Evolutionary conservation across 179 eudicot species (phyloP), one percentile per base, ranked within the genome.

Genomic region (Carnegiea gigantea): DNA sequence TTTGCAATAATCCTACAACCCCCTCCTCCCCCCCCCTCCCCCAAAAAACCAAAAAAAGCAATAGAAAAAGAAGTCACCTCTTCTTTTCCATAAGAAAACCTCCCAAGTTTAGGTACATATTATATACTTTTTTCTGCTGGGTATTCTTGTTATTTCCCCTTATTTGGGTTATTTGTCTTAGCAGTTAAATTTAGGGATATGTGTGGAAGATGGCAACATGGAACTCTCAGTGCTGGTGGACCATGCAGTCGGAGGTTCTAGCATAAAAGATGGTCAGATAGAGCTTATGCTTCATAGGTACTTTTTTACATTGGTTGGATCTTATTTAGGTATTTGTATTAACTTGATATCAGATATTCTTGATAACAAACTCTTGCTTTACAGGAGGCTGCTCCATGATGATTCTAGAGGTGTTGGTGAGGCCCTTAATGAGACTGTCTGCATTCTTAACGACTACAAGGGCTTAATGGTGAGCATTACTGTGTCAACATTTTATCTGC

Each of bases 271-370:
- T 87, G 99, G 98, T 74, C 97, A 95, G 82, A 82, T 95, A 87
- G 99, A 95, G 86, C 84, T 95, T 83, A 95, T 95, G 99, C 97
- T 95, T 77, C 99, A 93, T 79, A 92, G 99, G 99, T 95, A 78
- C 80, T 77, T 73, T 73, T 79, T 43, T 75, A 51, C 48, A 48
- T 73, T 13, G 75, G 30, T 60, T 9, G 38, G 68, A 71, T 59
- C 4, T 48, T 26, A 65, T 60, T 44, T 23, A 54, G 44, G 60
- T 59, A 78, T 30, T 4, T 79, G 74, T 64, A 26, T 72, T 76
- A 51, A 48, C 26, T 62, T 36, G 36, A 51, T 38, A 53, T 28
- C 26, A 43, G 40, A n/a, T 6, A 30, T 78, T 17, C 30, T 77
- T 43, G 65, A 71, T 57, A 44, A 70, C 77, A 38, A 24, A 38